Evolutionary conservation across 1,139 yeast species (phyloP).

Genomic region (Candida sp.): DNA sequence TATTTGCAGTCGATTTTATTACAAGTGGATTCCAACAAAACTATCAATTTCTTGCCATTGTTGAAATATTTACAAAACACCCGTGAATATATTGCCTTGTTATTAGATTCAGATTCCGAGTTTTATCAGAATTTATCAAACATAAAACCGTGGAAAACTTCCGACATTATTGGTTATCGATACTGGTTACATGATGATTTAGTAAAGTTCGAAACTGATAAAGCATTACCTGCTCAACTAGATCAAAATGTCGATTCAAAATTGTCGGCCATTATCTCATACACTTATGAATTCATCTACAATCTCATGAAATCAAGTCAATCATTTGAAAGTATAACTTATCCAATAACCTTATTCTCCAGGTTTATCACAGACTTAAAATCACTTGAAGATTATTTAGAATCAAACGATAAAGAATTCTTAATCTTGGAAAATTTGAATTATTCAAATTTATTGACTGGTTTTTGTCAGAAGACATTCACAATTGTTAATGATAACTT

Average conservation of each 20-base stretch:
- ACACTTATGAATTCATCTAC: conserved; percentile 9
- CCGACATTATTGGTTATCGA: conserved; percentile 25
- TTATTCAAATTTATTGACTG: neutral
- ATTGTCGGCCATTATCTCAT: conserved; percentile 1
- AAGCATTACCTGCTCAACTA: conserved; percentile 2
- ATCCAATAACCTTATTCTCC: conserved; percentile 14
- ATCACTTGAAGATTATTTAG: conserved; percentile 11
- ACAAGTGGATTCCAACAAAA: conserved; percentile 5
- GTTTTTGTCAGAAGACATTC: conserved; percentile 3
- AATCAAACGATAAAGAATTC: conserved; percentile 1
- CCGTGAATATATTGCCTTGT: conserved; percentile 23
- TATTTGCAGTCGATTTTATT: conserved; percentile 16
- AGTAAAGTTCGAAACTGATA: conserved; percentile 9
- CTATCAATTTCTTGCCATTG: conserved; percentile 23
- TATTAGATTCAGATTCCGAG: conserved; percentile 17
- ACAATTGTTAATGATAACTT: conserved; percentile 4
- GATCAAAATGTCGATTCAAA: neutral
- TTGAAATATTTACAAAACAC: conserved; percentile 36
- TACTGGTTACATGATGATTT: conserved; percentile 23
- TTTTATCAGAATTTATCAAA: conserved; percentile 16
- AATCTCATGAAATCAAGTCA: conserved; percentile 3
- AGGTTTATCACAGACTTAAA: conserved; percentile 21
- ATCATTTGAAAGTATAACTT: conserved; percentile 6
- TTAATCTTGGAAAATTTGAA: neutral
- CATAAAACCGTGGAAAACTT: conserved; percentile 26